Conservation (phyloP, 371 early-diverging fungal genomes). For the Lichtheimia corymbifera region DNA sequence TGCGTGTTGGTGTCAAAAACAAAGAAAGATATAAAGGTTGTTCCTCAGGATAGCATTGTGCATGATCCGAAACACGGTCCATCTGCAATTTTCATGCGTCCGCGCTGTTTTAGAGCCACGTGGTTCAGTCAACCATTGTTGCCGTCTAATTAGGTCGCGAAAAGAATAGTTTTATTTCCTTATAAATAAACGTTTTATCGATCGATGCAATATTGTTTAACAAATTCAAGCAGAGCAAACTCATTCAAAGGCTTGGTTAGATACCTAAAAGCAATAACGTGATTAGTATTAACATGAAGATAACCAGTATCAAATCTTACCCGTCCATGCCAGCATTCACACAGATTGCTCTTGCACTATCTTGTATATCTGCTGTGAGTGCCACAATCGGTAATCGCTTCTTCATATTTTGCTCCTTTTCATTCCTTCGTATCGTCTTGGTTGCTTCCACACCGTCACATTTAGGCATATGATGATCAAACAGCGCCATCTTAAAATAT, state of each 20-base stretch:
- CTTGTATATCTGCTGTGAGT: slow-evolving; percentile 17
- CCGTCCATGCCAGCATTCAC: slow-evolving; percentile 19
- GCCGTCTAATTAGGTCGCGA: too few species aligned
- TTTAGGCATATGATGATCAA: slow-evolving; percentile 55
- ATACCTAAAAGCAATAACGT: too few species aligned
- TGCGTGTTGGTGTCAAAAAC: too few species aligned
- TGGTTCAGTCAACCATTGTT: too few species aligned
- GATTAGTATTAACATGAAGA: too few species aligned
- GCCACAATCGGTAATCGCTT: slow-evolving; percentile 21
- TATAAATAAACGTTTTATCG: not conserved
- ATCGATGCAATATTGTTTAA: slow-evolving; percentile 25
- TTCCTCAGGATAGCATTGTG: too few species aligned
- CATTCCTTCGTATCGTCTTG: slow-evolving; percentile 34
- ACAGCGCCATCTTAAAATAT: slow-evolving; percentile 40
- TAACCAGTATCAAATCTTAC: not conserved
- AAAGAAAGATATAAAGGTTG: too few species aligned
- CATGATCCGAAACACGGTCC: too few species aligned
- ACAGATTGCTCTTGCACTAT: slow-evolving; percentile 11
- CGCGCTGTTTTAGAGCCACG: too few species aligned
- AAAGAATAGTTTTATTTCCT: too few species aligned
- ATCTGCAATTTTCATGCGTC: too few species aligned
- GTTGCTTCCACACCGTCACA: slow-evolving; percentile 54
- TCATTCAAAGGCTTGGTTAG: slow-evolving; percentile 46
- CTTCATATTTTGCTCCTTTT: slow-evolving; percentile 18
- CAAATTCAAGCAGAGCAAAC: slow-evolving; percentile 28